These are phyloP conservation scores for Rhizopogon roseolus DNA, from an alignment of 768 basidiomycete species.

Conservation along the genomic window DNA sequence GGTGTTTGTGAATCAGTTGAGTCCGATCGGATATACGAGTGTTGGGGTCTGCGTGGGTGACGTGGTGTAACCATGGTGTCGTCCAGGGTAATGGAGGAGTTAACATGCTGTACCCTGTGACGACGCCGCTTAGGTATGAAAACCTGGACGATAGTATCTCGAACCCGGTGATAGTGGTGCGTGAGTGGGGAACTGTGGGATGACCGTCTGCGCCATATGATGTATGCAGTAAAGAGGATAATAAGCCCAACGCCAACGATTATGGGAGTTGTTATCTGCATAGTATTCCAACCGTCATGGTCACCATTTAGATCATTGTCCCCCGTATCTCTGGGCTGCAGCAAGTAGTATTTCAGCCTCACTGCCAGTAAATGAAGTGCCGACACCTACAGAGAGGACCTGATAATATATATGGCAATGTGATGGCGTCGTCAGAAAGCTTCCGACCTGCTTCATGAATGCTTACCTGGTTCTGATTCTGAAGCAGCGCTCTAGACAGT, in stretches of 20 bases:
- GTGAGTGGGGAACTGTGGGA: not conserved
- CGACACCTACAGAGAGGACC: slow-evolving; percentile 17
- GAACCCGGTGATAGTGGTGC: slow-evolving; percentile 10
- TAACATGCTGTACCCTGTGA: slow-evolving; percentile 8
- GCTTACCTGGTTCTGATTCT: not conserved
- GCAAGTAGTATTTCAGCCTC: not conserved
- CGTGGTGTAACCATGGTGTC: slow-evolving; percentile 13
- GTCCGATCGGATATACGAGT: slow-evolving; percentile 10
- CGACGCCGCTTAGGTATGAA: slow-evolving; percentile 13
- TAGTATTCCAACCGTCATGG: slow-evolving; percentile 13
- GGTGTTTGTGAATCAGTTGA: slow-evolving; percentile 26
- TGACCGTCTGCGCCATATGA: slow-evolving; percentile 20
- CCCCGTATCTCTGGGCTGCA: slow-evolving; percentile 13
- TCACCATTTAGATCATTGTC: not conserved
- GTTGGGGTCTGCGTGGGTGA: not conserved
- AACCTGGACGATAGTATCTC: slow-evolving; percentile 9
- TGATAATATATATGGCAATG: not conserved
- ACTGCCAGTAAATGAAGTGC: not conserved
- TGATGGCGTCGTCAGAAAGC: not conserved
- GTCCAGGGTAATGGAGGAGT: slow-evolving; percentile 15
- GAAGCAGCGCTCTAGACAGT: not conserved
- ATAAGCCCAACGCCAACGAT: slow-evolving; percentile 28
- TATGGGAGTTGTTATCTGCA: slow-evolving; percentile 31
- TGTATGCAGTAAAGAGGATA: slow-evolving; percentile 12
- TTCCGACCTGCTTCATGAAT: not conserved